Evolutionary conservation across 2,329 filamentous ascomycete genomes (phyloP), one percentile per base, ranked within the genome.

Genomic region (Xylariaceae sp.): DNA sequence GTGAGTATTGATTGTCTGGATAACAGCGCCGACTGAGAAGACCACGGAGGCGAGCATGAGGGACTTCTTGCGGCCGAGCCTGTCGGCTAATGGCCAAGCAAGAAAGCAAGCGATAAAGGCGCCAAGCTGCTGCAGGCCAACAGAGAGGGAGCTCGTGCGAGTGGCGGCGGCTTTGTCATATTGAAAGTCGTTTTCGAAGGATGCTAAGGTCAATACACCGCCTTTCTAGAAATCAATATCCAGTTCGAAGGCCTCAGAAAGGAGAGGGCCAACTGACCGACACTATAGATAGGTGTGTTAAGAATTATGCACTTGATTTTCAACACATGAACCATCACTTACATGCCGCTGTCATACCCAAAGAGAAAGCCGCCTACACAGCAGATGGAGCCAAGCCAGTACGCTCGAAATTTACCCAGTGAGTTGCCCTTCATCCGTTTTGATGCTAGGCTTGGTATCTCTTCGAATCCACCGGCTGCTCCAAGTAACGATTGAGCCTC

Each of bases 331-430:
- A n/a, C n/a, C 12, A 50, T 29, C 17, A 57, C 60, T 58, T 39
- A 61, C 49, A 71, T 70, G 45, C 69, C 68, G 42, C 60, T 64
- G 49, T 72, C 69, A 52, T 72, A 73, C 29, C 68, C 69, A 42
- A 73, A 70, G 1, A 73, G 55, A 50, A 74, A 73, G 1, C 74
- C 74, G 6, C 73, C 74, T 51, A 74, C 70, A 52, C 73, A 79
- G 11, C 76, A 69, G 3, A 77, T 69, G 2, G 64, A 63, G 3
- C 72, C 73, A 8, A 79, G 66, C 67, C 69, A 77, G 56, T 76
- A 79, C 22, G 73, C 72, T 45, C 75, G 64, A 25, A 73, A 52
- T 42, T 61, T 68, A 20, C 71, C 72, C 19, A 60, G 50, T 4
- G 48, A 51, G 7, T 57, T 58, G 22, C 51, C 48, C 29, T 58